A percentile compares a stretch with the other conserved stretches of the same genome.
phyloP scores from a whole-genome alignment of 108 stramenopile genomes.

The Nitzschia sp. region DNA sequence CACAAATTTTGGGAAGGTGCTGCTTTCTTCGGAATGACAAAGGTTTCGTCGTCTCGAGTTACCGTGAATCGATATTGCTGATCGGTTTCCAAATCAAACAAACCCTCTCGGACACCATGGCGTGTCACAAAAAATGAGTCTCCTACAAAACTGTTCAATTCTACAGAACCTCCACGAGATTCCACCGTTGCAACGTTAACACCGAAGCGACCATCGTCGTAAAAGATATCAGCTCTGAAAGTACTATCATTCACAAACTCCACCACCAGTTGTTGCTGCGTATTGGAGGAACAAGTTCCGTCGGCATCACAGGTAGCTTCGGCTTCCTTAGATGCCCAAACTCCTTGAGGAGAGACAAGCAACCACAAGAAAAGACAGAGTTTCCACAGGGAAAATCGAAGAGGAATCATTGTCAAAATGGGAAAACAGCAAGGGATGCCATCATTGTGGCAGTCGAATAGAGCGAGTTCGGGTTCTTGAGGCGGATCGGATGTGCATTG shows the following conservation, averaged over 20 bases:
- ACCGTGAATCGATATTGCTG: conserved; percentile 31
- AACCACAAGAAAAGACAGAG: too few relatives aligned
- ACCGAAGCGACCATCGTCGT: conserved; percentile 50
- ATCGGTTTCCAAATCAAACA: conserved; percentile 40
- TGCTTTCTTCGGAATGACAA: conserved; percentile 41
- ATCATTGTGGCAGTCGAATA: too few relatives aligned
- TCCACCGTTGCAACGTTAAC: conserved; percentile 38
- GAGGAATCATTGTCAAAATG: too few relatives aligned
- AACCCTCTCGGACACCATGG: conserved; percentile 58
- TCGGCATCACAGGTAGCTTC: too few relatives aligned
- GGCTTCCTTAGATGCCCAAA: too few relatives aligned
- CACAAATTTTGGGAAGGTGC: conserved; percentile 47
- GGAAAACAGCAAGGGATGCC: too few relatives aligned
- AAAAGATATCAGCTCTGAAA: conserved; percentile 50
- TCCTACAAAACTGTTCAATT: conserved; percentile 6
- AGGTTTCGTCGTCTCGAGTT: conserved; percentile 11
- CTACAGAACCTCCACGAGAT: conserved; percentile 4
- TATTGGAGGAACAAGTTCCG: too few relatives aligned
- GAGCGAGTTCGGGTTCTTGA: too few relatives aligned
- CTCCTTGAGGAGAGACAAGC: too few relatives aligned
- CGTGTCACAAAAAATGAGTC: conserved; percentile 57
- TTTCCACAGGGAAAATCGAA: too few relatives aligned
- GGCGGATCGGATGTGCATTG: too few relatives aligned
- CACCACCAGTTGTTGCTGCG: not conserved
- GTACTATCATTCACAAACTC: conserved; percentile 10